Evolutionary conservation across 345 rosid species (phyloP).

Genomic region (Heritiera littoralis): DNA sequence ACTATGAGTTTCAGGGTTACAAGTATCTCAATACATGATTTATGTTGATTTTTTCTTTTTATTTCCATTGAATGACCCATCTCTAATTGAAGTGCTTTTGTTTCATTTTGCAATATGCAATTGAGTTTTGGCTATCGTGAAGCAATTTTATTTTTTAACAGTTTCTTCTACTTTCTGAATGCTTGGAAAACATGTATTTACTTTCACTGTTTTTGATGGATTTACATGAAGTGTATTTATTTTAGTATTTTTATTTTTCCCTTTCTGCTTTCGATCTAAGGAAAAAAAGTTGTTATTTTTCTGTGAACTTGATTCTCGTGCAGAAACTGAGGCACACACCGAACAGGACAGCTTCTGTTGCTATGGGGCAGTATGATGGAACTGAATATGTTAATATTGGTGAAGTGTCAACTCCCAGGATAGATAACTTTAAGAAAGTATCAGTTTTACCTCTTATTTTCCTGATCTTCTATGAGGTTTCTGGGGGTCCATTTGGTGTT

Average conservation of each 20-base stretch:
- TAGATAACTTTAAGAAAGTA: conserved; percentile 12
- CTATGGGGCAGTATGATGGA: not conserved
- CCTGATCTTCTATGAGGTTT: no score
- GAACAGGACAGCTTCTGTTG: not conserved
- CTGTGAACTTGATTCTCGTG: not conserved
- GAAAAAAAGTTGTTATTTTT: no score
- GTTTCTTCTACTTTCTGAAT: not conserved
- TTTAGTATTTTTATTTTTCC: not conserved
- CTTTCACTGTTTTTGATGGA: not conserved
- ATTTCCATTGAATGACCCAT: not conserved
- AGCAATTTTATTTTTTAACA: not conserved
- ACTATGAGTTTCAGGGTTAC: not conserved
- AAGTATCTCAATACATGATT: not conserved
- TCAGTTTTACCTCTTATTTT: no score
- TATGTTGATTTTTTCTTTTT: not conserved
- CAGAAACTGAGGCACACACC: not conserved
- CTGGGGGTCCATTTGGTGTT: no score
- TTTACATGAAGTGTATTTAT: not conserved
- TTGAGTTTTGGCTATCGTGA: not conserved
- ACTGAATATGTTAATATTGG: conserved; percentile 12
- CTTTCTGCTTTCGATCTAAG: not conserved
- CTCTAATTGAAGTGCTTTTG: not conserved
- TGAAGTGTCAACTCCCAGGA: not conserved
- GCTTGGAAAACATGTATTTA: conserved; percentile 4
- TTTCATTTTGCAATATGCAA: not conserved